Conservation (phyloP, 129 eudicot species). For the Gnaphalium uliginosum region DNA sequence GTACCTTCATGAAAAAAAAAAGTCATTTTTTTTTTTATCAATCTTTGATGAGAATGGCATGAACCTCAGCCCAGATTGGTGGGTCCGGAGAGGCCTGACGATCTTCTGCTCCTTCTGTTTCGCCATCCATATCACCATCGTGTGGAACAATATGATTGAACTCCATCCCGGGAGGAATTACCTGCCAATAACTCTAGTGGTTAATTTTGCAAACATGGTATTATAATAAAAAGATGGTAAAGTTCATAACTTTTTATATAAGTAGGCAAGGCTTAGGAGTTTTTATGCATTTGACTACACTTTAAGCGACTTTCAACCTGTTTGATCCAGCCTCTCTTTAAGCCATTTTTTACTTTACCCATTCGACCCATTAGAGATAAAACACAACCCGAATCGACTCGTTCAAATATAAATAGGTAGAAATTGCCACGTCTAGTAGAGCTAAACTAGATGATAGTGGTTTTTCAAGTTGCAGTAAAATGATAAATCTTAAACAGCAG, state of each 20-base stretch:
- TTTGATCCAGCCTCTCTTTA: background rate
- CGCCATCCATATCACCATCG: conserved; percentile 92
- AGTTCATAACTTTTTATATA: background rate
- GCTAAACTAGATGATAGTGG: background rate
- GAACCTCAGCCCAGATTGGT: conserved; percentile 95
- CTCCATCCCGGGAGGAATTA: conserved; percentile 99
- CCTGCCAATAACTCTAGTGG: conserved; percentile 43
- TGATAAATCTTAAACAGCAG: conserved; percentile 2
- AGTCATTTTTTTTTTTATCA: background rate
- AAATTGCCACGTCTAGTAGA: background rate
- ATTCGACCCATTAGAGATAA: background rate
- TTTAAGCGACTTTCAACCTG: background rate
- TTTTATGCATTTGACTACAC: background rate
- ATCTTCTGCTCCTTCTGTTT: conserved; percentile 81
- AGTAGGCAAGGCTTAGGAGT: background rate
- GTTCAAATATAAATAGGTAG: background rate
- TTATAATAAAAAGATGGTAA: conserved; percentile 8
- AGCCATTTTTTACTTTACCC: background rate
- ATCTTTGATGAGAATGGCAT: conserved; percentile 11
- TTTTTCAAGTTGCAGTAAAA: background rate
- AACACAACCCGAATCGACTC: background rate
- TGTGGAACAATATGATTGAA: conserved; percentile 93
- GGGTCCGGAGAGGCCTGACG: conserved; percentile 88
- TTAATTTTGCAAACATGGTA: conserved; percentile 7
- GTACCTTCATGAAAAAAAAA: background rate